Percentiles rank a stretch among this genome's conserved stretches.
Evolutionary conservation across 2,329 filamentous ascomycete genomes (phyloP).

Genomic region (Hypoxylon sp.): DNA sequence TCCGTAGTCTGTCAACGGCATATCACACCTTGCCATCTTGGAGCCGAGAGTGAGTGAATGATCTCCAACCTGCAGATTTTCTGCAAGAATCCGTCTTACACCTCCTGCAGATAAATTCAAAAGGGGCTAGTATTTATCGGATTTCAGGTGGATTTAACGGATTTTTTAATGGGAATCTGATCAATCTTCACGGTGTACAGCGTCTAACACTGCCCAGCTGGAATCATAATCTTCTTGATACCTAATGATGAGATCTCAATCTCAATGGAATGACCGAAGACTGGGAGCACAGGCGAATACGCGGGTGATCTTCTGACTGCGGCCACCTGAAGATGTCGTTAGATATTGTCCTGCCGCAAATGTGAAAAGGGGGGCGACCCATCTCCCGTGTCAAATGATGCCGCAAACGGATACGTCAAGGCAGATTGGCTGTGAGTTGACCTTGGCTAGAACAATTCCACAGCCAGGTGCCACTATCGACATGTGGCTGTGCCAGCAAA

Average conservation of each 20-base stretch:
- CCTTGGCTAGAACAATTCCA: background rate
- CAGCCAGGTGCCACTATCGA: background rate
- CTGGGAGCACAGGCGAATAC: conserved; percentile 15
- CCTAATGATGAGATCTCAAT: no score
- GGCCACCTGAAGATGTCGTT: conserved; percentile 10
- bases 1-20: conserved; percentile 22
- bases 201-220: conserved; percentile 16
- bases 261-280: background rate
- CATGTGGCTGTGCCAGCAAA: conserved; percentile 35
- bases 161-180: conserved; percentile 18
- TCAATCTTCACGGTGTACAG: background rate
- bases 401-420: conserved; percentile 29
- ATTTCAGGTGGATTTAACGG: conserved; percentile 5
- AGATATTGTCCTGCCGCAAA: conserved; percentile 18
- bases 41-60: conserved; percentile 11
- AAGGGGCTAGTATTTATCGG: background rate
- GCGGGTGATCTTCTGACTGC: conserved; percentile 29
- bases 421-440: conserved; percentile 23
- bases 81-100: conserved; percentile 24
- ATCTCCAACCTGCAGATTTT: conserved; percentile 14
- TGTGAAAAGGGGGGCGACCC: background rate
- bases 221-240: background rate
- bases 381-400: conserved; percentile 28
- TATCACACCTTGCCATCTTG: conserved; percentile 7
- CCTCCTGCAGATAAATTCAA: background rate